phyloP scores from a whole-genome alignment of 208 protist species.

The Leishmania major region DNA sequence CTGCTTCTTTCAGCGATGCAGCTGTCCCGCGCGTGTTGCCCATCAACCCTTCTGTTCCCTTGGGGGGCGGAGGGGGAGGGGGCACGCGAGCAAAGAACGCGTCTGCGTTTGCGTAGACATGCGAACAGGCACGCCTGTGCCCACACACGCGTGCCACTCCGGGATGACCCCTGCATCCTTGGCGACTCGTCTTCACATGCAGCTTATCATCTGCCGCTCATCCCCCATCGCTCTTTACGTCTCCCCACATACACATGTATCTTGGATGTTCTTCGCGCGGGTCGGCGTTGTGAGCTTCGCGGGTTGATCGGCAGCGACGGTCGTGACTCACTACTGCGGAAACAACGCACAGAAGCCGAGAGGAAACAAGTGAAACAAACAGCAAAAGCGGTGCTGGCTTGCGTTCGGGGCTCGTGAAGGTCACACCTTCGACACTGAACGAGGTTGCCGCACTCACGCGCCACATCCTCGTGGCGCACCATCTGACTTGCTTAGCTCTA shows the following conservation, averaged over 20 bases:
- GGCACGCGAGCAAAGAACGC: no score
- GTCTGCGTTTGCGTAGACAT: neutral
- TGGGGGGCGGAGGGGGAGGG: neutral
- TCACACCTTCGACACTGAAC: constrained; percentile 27
- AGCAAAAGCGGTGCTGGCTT: neutral
- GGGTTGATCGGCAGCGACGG: neutral
- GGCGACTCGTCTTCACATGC: neutral
- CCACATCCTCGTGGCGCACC: constrained; percentile 22
- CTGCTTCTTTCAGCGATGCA: neutral
- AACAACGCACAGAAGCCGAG: neutral
- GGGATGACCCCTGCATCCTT: neutral
- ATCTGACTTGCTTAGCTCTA: constrained; percentile 1
- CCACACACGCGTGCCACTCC: no score
- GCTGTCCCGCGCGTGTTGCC: neutral
- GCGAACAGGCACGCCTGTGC: neutral
- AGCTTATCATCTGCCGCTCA: neutral
- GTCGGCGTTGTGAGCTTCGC: neutral
- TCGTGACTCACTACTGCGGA: neutral
- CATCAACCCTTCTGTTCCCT: neutral
- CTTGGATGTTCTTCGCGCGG: neutral
- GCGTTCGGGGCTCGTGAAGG: neutral
- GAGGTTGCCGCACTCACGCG: constrained; percentile 3
- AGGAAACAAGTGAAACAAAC: neutral
- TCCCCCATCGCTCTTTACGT: neutral
- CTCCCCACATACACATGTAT: neutral